Evolutionary conservation across 495 filamentous ascomycete genomes (phyloP).

Genomic region (Penicillium lagena): DNA sequence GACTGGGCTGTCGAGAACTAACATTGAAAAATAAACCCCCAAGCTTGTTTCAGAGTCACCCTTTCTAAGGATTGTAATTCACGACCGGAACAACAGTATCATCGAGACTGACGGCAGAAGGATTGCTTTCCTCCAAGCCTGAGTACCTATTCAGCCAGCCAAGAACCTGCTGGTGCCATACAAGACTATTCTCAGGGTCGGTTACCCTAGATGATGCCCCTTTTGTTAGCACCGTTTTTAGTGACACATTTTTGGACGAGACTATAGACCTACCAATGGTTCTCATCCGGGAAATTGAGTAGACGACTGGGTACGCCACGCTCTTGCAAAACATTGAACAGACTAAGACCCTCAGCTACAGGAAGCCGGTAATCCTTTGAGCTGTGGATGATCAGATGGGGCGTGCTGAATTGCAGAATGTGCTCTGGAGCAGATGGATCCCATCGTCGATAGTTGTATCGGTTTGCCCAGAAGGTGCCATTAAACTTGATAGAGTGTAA

Average conservation of each 20-base stretch:
- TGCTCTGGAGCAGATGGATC: slow-evolving; percentile 33
- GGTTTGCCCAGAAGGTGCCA: slow-evolving; percentile 36
- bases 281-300: slow-evolving; percentile 48
- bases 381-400: slow-evolving; percentile 43
- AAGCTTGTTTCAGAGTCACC: neutral
- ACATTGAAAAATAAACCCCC: no score
- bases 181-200: slow-evolving; percentile 35
- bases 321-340: slow-evolving; percentile 45
- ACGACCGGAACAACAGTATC: slow-evolving; percentile 29
- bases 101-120: slow-evolving; percentile 23
- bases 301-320: slow-evolving; percentile 52
- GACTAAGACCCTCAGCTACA: slow-evolving; percentile 32
- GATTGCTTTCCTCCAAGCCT: slow-evolving; percentile 19
- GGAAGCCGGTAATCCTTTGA: slow-evolving; percentile 37
- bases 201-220: slow-evolving; percentile 18
- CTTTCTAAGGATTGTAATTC: slow-evolving; percentile 19
- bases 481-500: slow-evolving; percentile 25
- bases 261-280: slow-evolving; percentile 32
- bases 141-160: slow-evolving; percentile 44
- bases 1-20: no score
- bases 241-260: neutral
- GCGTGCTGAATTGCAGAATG: slow-evolving; percentile 32
- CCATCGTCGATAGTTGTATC: slow-evolving; percentile 36
- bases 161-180: slow-evolving; percentile 43
- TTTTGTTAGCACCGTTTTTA: neutral